A percentile compares a stretch with the other conserved stretches of the same genome.
phyloP scores from a whole-genome alignment of 345 rosid species.

The Gynandropsis gynandra region DNA sequence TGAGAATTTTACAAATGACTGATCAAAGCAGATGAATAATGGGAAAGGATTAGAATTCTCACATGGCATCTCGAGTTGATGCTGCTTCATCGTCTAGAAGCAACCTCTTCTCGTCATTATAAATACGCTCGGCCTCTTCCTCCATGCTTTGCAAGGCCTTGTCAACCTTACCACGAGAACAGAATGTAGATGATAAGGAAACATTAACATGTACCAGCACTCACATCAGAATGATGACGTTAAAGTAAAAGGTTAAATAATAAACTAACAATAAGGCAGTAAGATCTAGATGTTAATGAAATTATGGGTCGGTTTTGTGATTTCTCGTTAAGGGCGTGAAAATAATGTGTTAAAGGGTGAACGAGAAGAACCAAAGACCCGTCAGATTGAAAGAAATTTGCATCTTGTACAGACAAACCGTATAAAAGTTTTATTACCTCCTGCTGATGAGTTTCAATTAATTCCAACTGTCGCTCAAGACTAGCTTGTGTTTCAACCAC shows the following conservation, averaged over 20 bases:
- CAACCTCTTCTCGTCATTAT: conserved; percentile 68
- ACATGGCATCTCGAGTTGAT: conserved; percentile 96
- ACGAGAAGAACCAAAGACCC: too few species aligned
- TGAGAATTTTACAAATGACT: conserved; percentile 2
- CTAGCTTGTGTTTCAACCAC: conserved; percentile 87
- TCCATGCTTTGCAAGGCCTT: conserved; percentile 86
- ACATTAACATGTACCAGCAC: too few species aligned
- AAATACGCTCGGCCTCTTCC: conserved; percentile 87
- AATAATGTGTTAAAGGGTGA: too few species aligned
- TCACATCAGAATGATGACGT: too few species aligned
- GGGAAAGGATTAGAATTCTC: conserved; percentile 29
- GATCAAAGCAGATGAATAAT: too few species aligned
- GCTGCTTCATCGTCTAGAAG: conserved; percentile 96
- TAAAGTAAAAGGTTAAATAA: too few species aligned
- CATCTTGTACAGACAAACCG: too few species aligned
- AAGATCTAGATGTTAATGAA: too few species aligned
- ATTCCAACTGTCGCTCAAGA: conserved; percentile 80
- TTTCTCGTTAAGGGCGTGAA: too few species aligned
- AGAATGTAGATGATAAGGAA: conserved; percentile 1
- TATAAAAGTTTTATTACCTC: conserved; percentile 46
- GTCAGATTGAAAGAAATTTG: too few species aligned
- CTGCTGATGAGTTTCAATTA: conserved; percentile 93
- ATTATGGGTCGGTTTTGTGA: too few species aligned
- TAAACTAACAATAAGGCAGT: not conserved
- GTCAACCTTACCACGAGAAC: conserved; percentile 50